A percentile compares a stretch with the other conserved stretches of the same genome.
phyloP scores from a whole-genome alignment of 1,284 basidiomycete species.

The Ganoderma lingzhi region DNA sequence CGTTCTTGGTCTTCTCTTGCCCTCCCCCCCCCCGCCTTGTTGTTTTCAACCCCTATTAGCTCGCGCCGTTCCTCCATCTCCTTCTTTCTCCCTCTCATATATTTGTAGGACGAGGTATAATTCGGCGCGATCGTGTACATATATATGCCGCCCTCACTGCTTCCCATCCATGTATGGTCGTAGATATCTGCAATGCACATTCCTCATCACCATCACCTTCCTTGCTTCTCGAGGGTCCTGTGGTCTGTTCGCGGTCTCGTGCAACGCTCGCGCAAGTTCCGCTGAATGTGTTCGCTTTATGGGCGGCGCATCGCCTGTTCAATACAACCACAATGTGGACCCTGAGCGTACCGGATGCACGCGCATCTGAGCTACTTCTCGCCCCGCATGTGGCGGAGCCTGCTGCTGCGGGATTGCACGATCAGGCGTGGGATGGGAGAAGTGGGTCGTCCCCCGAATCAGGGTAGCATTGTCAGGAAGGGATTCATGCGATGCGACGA shows the following conservation, averaged over 20 bases:
- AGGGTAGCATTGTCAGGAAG: background rate
- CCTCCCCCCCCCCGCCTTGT: background rate
- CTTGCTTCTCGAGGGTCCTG: background rate
- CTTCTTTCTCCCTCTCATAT: conserved; percentile 9
- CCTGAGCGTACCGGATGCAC: background rate
- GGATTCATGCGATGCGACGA: background rate
- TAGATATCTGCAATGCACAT: conserved; percentile 20
- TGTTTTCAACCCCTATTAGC: conserved; percentile 3
- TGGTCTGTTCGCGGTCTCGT: background rate
- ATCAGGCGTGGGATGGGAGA: background rate
- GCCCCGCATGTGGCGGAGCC: background rate
- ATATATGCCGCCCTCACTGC: conserved; percentile 24
- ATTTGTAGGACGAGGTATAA: conserved; percentile 34
- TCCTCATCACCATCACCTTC: conserved; percentile 9
- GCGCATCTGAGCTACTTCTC: background rate
- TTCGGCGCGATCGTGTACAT: conserved; percentile 31
- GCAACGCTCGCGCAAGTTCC: background rate
- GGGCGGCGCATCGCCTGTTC: background rate
- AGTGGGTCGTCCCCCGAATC: background rate
- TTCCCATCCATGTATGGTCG: conserved; percentile 16
- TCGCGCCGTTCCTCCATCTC: conserved; percentile 2
- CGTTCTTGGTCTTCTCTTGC: conserved; percentile 14
- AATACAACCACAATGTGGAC: background rate
- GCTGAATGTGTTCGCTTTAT: background rate
- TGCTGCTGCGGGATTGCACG: conserved; percentile 4